These are phyloP conservation scores for Agrocybe praecox DNA, from an alignment of 768 basidiomycete genomes.

Conservation along the genomic window DNA sequence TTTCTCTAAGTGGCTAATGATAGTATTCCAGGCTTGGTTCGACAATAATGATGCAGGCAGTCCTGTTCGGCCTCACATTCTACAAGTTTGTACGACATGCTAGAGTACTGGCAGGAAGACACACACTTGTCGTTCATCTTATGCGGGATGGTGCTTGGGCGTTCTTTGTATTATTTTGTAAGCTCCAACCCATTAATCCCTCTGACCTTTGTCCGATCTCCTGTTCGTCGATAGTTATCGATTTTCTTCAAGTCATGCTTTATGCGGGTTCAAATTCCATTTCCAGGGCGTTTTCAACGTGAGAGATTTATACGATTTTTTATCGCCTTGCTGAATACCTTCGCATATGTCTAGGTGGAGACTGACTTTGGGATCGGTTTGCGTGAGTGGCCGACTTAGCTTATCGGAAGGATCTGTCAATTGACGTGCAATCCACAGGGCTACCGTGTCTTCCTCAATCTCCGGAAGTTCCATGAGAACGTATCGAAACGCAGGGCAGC, in stretches of 20 bases:
- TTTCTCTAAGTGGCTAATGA: background rate
- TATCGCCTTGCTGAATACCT: background rate
- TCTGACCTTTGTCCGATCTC: background rate
- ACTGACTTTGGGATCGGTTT: background rate
- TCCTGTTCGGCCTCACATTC: background rate
- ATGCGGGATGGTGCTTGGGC: background rate
- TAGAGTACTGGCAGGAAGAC: background rate
- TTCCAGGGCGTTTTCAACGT: background rate
- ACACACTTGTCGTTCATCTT: background rate
- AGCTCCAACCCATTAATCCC: background rate
- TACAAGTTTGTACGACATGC: background rate
- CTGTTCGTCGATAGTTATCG: background rate
- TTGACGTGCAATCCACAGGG: background rate
- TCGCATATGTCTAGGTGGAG: background rate
- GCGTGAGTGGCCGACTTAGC: background rate
- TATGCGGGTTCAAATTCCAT: background rate
- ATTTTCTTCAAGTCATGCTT: background rate
- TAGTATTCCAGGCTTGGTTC: background rate
- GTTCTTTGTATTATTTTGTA: background rate
- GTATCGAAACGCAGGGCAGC: background rate
- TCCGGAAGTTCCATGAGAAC: background rate
- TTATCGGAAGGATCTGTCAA: background rate
- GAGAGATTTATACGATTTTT: background rate
- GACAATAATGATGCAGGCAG: background rate
- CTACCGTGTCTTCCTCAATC: background rate